Conservation (phyloP, 345 rosid species). For the Eucalyptus regnans region DNA sequence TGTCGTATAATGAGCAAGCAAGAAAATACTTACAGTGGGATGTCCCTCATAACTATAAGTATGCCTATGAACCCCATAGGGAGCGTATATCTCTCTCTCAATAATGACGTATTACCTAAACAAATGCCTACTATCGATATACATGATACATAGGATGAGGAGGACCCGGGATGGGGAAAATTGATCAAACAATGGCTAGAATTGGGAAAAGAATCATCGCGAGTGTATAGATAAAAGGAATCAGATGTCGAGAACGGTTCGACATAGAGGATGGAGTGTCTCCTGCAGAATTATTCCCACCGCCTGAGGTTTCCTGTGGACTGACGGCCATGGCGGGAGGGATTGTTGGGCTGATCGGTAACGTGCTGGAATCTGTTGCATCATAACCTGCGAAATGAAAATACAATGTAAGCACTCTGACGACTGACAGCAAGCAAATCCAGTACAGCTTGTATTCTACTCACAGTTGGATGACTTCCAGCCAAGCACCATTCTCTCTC, state of each 20-base stretch:
- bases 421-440: not conserved
- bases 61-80: not conserved
- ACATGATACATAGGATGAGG: not conserved
- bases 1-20: not conserved
- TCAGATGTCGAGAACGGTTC: not conserved
- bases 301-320: conserved; percentile 52
- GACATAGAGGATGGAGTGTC: conserved; percentile 9
- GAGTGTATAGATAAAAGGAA: not conserved
- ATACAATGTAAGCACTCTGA: not conserved
- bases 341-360: conserved; percentile 25
- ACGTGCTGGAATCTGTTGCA: conserved; percentile 7
- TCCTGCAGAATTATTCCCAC: not conserved
- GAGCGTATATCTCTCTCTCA: not conserved
- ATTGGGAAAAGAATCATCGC: conserved; percentile 15
- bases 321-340: conserved; percentile 52
- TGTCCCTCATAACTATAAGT: not conserved
- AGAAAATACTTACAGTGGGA: not conserved
- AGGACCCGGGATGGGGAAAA: not conserved
- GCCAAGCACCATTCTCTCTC: conserved; percentile 56
- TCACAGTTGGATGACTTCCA: conserved; percentile 77
- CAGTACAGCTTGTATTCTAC: not conserved
- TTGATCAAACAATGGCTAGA: conserved; percentile 15
- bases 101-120: not conserved
- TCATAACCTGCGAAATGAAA: conserved; percentile 27
- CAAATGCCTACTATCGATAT: conserved; percentile 1